Evolutionary conservation across 2,329 filamentous ascomycete species (phyloP).

Genomic region (Talaromyces sp.): DNA sequence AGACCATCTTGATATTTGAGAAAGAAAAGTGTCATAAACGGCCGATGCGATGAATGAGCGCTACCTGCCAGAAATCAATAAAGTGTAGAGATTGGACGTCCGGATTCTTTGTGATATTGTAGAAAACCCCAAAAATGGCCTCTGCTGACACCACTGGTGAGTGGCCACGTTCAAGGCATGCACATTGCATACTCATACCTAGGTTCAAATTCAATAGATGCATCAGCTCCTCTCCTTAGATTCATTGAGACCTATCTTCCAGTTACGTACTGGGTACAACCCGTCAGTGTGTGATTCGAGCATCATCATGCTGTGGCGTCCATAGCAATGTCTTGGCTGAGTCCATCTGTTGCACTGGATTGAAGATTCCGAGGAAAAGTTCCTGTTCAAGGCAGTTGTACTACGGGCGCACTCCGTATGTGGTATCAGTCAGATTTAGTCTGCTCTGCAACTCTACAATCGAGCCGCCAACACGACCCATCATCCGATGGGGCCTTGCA

Average conservation of each 20-base stretch:
- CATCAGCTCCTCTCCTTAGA: background rate
- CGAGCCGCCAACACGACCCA: background rate
- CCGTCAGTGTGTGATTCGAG: background rate
- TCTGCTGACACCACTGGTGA: background rate
- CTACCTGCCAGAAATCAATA: background rate
- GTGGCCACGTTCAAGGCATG: background rate
- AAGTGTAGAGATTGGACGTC: background rate
- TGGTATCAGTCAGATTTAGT: conserved; percentile 3
- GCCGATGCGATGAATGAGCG: background rate
- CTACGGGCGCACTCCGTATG: background rate
- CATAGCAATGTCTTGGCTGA: conserved; percentile 1
- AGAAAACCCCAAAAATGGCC: background rate
- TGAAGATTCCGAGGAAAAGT: conserved; percentile 2
- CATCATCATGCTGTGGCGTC: background rate
- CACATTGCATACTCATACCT: background rate
- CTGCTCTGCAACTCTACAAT: background rate
- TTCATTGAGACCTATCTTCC: background rate
- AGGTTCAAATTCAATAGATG: background rate
- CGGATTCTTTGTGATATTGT: background rate
- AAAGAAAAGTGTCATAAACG: background rate
- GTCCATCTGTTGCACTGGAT: conserved; percentile 6
- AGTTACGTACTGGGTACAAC: background rate
- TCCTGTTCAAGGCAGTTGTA: background rate
- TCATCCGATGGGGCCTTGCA: background rate
- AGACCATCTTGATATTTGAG: background rate